Evolutionary conservation across 78 protist genomes (phyloP), one percentile per base, ranked within the genome.

Genomic region (Dictyostelium discoideum): DNA sequence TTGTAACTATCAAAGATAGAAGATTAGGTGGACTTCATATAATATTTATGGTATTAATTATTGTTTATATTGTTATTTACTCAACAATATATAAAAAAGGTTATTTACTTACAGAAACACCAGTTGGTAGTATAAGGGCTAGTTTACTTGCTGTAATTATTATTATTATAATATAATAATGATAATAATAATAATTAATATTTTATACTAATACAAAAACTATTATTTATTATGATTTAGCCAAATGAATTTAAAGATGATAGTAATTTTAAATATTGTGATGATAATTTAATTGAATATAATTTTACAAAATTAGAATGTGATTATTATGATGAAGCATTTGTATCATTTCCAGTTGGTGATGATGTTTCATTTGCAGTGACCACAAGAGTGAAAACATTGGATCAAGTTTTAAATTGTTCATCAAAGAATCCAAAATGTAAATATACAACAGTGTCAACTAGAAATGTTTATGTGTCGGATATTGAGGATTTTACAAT

Each of bases 1-100:
- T 79, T 50, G 92, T 94, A 8, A 88, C 48, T 63, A 94, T 94
- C 26, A 86, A 85, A 80, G 94, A 94, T 54, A 84, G 40, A 46
- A 85, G 93, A 82, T 54, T 94, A n/a, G 88, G 97, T 39, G n/a
- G 87, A 2, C 77, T 94, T 3, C 93, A 94, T 89, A n/a, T 87
- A 44, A 16, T 32, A 10, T 94, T 94, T 79, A 44, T 94, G 74
- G 9, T 54, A 9, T 72, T 20, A 16, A 87, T 94, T 10, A 14
- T 94, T 32, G n/a, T 86, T 26, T 94, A 94, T 39, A 80, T 94
- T 0, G 8, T 80, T n/a, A 44, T 87, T 1, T 67, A 67, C 69
- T 60, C 93, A 2, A 44, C 82, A 13, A 5, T 87, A 63, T 79
- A 79, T 54, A 37, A 87, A 22, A 87, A 87, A 32, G 26, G 93